Conservation (phyloP, 495 filamentous ascomycete species). For the Clavariopsis aquatica region DNA sequence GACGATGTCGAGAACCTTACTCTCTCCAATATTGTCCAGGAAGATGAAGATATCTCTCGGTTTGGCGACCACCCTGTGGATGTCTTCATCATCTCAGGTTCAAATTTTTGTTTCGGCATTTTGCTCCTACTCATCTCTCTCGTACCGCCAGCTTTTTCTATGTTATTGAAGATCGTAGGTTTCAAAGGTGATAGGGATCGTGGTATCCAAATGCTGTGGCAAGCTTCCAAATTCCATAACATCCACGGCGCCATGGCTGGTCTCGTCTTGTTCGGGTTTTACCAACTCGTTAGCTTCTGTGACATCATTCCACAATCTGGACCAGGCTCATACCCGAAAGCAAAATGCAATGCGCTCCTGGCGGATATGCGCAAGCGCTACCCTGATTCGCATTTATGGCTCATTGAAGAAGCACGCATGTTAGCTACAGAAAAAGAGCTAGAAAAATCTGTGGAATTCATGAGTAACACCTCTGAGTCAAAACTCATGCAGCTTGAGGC, state of each 20-base stretch:
- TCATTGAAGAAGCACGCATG: conserved; percentile 85
- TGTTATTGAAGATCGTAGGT: conserved; percentile 82
- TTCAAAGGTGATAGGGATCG: conserved; percentile 87
- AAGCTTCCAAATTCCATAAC: conserved; percentile 81
- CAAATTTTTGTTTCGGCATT: conserved; percentile 85
- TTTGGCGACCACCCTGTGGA: conserved; percentile 70
- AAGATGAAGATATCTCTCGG: conserved; percentile 48
- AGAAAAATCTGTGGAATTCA: conserved; percentile 64
- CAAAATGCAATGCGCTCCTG: conserved; percentile 68
- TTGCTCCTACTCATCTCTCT: conserved; percentile 83
- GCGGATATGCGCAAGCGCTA: conserved; percentile 73
- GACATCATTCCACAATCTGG: conserved; percentile 77
- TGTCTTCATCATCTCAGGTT: conserved; percentile 82
- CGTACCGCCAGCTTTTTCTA: conserved; percentile 85
- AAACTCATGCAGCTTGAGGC: conserved; percentile 84
- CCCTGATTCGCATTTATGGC: conserved; percentile 82
- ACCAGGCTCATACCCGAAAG: conserved; percentile 67
- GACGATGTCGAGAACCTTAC: conserved; percentile 32
- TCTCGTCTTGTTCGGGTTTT: conserved; percentile 77
- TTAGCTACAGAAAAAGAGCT: conserved; percentile 66
- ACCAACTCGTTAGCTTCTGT: conserved; percentile 82
- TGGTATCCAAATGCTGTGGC: conserved; percentile 86
- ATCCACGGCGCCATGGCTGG: conserved; percentile 90
- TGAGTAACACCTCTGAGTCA: conserved; percentile 58
- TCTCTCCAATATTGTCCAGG: conserved; percentile 18